Conservation (phyloP, 1,284 basidiomycete genomes). For the Porodaedalea pini region DNA sequence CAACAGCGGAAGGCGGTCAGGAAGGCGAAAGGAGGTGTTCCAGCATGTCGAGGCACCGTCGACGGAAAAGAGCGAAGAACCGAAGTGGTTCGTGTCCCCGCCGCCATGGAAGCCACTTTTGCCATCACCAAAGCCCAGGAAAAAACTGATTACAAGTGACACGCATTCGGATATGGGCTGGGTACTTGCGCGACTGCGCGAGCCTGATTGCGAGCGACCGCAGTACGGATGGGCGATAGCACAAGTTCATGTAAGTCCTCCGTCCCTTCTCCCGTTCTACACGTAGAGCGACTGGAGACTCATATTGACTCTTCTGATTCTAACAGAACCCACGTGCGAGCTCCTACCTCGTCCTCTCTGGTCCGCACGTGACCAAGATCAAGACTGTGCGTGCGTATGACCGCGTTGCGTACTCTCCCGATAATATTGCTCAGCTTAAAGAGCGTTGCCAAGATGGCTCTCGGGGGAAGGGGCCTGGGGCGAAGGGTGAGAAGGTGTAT, state of each 20-base stretch:
- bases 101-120: background rate
- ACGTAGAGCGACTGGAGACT: background rate
- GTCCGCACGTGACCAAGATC: conserved; percentile 1
- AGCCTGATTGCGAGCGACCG: conserved; percentile 1
- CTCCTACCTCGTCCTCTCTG: conserved; percentile 12
- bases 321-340: conserved; percentile 5
- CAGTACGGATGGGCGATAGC: conserved; percentile 14
- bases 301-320: background rate
- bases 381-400: conserved; percentile 14
- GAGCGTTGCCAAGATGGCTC: background rate
- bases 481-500: background rate
- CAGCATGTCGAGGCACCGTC: background rate
- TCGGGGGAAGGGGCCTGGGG: background rate
- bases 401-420: conserved; percentile 8
- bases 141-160: background rate
- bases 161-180: conserved; percentile 15
- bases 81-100: background rate
- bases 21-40: conserved; percentile 3
- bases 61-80: background rate
- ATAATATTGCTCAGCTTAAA: conserved; percentile 6
- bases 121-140: background rate
- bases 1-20: background rate
- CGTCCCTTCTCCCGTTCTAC: background rate
- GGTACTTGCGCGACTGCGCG: conserved; percentile 12
- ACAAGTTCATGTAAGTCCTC: conserved; percentile 7